These are phyloP conservation scores for Pichia californica DNA, from an alignment of 805 yeast genomes.

Conservation along the genomic window DNA sequence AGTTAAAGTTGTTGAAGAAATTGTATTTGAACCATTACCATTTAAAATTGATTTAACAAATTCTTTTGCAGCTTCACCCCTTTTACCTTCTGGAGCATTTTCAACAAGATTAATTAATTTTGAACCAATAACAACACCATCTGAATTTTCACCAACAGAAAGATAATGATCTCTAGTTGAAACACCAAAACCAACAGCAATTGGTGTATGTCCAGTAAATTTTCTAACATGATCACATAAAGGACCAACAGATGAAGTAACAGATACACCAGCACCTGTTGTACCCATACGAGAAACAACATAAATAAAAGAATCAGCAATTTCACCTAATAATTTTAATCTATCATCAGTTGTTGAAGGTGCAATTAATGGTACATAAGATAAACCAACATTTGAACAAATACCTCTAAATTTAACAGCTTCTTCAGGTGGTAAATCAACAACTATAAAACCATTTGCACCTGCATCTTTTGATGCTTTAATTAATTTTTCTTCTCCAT, in stretches of 20 bases:
- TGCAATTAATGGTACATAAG: constrained; percentile 91
- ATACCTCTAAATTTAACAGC: constrained; percentile 78
- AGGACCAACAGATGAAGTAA: constrained; percentile 56
- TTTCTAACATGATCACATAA: constrained; percentile 72
- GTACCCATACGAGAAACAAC: constrained; percentile 98
- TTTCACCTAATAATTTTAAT: constrained; percentile 64
- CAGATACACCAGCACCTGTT: constrained; percentile 77
- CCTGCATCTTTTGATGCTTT: constrained; percentile 80
- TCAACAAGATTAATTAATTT: constrained; percentile 68
- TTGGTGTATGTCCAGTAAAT: constrained; percentile 67
- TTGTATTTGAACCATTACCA: constrained; percentile 36
- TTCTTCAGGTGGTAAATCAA: constrained; percentile 97
- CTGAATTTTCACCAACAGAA: constrained; percentile 73
- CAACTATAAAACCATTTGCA: constrained; percentile 90
- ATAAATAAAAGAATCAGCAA: constrained; percentile 93
- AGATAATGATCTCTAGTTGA: constrained; percentile 86
- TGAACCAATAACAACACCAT: constrained; percentile 96
- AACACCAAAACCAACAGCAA: constrained; percentile 97
- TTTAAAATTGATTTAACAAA: constrained; percentile 68
- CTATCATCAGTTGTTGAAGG: constrained; percentile 95
- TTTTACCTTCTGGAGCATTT: constrained; percentile 52
- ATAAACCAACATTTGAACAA: constrained; percentile 62
- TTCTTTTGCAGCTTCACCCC: constrained; percentile 56
- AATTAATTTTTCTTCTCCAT: constrained; percentile 82
- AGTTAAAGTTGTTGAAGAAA: constrained; percentile 16